Evolutionary conservation across 2,329 filamentous ascomycete genomes (phyloP), one percentile per base, ranked within the genome.

Genomic region (Xylaria sp.): DNA sequence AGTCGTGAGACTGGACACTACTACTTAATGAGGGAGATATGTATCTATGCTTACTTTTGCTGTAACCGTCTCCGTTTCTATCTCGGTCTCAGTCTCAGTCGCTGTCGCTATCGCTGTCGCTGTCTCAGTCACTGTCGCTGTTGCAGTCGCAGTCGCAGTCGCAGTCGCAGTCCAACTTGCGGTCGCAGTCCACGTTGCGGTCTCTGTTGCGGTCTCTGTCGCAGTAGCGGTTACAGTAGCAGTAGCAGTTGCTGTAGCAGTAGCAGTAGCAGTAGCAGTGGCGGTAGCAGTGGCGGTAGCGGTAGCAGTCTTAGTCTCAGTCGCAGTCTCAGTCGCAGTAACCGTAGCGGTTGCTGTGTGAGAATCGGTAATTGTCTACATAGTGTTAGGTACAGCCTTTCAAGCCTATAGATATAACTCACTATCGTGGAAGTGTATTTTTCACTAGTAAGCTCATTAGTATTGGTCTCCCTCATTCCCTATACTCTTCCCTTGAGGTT

Each of bases 371-470:
- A 69, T 12, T 7, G 58, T 63, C 67, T 69, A 52, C 18, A 4
- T 1, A 9, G 23, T 39, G 18, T 69, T 52, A 69, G 64, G 12
- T 7, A 52, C 9, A 7, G 15, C 2, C 20, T 50, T 37, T 57
- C 28, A 13, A 3, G 15, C 20, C n/a, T 58, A 4, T 41, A 50
- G 1, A 23, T 23, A 20, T 23, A 46, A 41, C 63, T 63, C 28
- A 69, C 67, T 20, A 69, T 50, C 54, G 39, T 65, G 15, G 69
- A 67, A 51, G 56, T 69, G 13, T 55, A 62, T 52, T 46, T 64
- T 57, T 69, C 64, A 2, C 60, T 67, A n/a, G 39, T 8, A 15
- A 18, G 34, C 1, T 41, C 31, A n/a, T 71, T 56, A 71, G 69
- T 18, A 55, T 54, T 18, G 20, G 13, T 1, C 15, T 13, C 31